Percentiles rank a stretch among this genome's conserved stretches.
Conservation (phyloP, 305 asterid genomes). For the Lippia alba region DNA sequence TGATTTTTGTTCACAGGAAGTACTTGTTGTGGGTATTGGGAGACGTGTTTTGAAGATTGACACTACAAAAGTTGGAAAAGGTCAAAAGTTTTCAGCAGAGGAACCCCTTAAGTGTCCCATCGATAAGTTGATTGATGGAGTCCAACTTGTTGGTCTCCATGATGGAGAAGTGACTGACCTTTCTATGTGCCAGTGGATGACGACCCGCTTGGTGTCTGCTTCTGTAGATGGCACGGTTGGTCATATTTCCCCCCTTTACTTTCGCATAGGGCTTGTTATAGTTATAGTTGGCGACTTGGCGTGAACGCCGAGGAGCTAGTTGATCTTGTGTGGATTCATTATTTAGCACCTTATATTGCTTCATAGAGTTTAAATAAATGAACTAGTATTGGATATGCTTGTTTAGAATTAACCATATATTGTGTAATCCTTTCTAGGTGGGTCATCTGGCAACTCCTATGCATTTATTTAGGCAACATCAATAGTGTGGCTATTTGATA, state of each 20-base stretch:
- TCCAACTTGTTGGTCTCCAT: conserved; percentile 81
- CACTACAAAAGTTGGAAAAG: conserved; percentile 79
- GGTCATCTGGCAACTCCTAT: not conserved
- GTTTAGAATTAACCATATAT: not conserved
- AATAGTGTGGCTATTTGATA: not conserved
- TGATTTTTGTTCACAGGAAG: conserved; percentile 54
- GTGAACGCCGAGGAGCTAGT: not conserved
- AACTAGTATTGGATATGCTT: not conserved
- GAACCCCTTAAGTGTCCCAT: conserved; percentile 74
- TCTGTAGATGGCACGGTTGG: conserved; percentile 90
- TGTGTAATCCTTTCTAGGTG: not conserved
- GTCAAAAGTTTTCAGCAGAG: conserved; percentile 65
- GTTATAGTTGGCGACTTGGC: not conserved
- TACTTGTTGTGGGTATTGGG: conserved; percentile 84
- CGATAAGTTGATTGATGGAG: conserved; percentile 73
- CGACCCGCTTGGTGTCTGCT: conserved; percentile 83
- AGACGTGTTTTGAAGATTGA: conserved; percentile 68
- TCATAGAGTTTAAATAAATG: not conserved
- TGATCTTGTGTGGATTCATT: not conserved
- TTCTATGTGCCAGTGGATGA: conserved; percentile 97
- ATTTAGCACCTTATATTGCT: not conserved
- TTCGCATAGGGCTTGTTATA: not conserved
- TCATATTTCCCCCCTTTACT: conserved; percentile 19
- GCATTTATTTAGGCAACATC: not conserved
- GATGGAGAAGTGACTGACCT: conserved; percentile 87